phyloP scores from a whole-genome alignment of 441 rosid genomes.

The Jatropha podagrica region DNA sequence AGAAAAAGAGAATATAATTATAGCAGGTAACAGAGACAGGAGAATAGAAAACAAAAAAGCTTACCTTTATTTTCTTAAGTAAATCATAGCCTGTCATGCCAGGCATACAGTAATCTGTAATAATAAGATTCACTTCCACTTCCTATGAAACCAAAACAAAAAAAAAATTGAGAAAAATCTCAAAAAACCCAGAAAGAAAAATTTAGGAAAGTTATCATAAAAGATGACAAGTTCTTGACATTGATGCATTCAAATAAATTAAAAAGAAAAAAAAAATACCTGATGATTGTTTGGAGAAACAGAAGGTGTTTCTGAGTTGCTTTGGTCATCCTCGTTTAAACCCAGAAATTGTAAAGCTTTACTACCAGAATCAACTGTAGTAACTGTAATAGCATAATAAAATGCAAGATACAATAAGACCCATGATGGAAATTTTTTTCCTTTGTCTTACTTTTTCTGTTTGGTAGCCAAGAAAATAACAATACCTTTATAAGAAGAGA shows the following conservation, averaged over 20 bases:
- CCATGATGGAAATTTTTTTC: not conserved
- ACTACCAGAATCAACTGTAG: constrained; percentile 81
- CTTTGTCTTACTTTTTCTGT: not conserved
- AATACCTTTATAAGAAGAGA: constrained; percentile 66
- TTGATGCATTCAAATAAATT: not conserved
- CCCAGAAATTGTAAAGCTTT: constrained; percentile 85
- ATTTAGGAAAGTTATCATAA: not conserved
- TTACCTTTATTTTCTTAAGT: constrained; percentile 71
- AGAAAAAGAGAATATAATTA: constrained; percentile 22
- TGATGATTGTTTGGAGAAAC: constrained; percentile 36
- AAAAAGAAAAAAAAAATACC: constrained; percentile 24
- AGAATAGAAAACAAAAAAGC: constrained; percentile 17
- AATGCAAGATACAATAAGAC: not conserved
- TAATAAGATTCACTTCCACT: constrained; percentile 60
- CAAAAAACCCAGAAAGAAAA: constrained; percentile 5
- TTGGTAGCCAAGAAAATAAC: not conserved
- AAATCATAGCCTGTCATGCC: constrained; percentile 93
- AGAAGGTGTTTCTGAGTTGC: constrained; percentile 30
- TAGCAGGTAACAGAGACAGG: constrained; percentile 13
- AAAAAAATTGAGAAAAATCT: constrained; percentile 1
- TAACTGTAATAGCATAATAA: constrained; percentile 42
- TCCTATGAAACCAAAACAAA: constrained; percentile 35
- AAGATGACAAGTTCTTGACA: constrained; percentile 8
- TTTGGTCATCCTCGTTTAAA: constrained; percentile 36
- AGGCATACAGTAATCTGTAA: constrained; percentile 91